A percentile compares a stretch with the other conserved stretches of the same genome.
Conservation (phyloP, 2,329 filamentous ascomycete genomes). For the Fusarium chlamydosporum region DNA sequence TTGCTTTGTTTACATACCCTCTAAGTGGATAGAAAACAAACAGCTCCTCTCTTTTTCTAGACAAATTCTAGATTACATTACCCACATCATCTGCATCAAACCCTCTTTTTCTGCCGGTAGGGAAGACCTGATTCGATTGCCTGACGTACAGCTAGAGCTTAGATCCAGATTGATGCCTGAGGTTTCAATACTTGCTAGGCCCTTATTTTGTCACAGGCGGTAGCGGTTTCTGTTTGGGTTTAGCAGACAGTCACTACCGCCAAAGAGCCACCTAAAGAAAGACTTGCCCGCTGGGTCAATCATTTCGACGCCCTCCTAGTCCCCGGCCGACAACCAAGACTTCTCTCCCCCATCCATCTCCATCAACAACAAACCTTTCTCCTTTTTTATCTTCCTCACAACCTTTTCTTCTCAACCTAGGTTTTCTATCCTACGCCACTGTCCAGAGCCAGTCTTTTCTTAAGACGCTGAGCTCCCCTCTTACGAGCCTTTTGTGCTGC, state of each 20-base stretch:
- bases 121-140: constrained; percentile 26
- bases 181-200: constrained; percentile 44
- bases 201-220: constrained; percentile 34
- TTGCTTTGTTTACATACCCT: constrained; percentile 33
- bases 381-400: constrained; percentile 36
- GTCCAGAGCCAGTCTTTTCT: constrained; percentile 22
- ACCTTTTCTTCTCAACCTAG: constrained; percentile 28
- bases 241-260: constrained; percentile 33
- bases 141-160: constrained; percentile 3
- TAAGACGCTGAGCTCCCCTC: constrained; percentile 37
- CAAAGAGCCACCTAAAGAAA: constrained; percentile 37
- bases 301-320: constrained; percentile 47
- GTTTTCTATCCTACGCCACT: constrained; percentile 17
- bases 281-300: constrained; percentile 45
- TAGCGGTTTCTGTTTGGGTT: constrained; percentile 46
- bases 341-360: constrained; percentile 47
- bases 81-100: constrained; percentile 28
- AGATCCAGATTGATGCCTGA: constrained; percentile 46
- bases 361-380: constrained; percentile 50
- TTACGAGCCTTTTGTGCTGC: constrained; percentile 41
- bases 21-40: constrained; percentile 30
- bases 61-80: constrained; percentile 26
- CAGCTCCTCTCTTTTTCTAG: constrained; percentile 18
- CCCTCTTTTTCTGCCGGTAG: constrained; percentile 19
- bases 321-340: constrained; percentile 42